Base-by-base conservation (phyloP, 768 basidiomycete genomes). In the Suillus placidus region DNA sequence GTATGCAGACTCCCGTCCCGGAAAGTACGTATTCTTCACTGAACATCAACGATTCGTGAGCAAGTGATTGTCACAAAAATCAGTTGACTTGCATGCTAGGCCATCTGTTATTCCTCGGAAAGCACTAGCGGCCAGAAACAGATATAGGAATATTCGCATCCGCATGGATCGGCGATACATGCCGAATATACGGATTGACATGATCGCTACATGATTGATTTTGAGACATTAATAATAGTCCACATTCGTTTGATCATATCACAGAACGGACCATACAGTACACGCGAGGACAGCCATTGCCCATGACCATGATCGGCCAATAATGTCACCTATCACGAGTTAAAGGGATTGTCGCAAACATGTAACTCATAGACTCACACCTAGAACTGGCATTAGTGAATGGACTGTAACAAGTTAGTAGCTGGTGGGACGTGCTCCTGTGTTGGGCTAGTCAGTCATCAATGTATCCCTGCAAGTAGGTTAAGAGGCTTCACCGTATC, bases 181-280 rank as follows among this genome's bases (percentile, higher is more conserved):
- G 16, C 23, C 57, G 23, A 58, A 40, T 40, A 58, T 38, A 18
- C 57, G 57, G 16, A 58, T 40, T 58, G 57, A 38, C 57, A 58
- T 58, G 37, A 58, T 30, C 14, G 37, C 57, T 58, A 18, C 23
- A 26, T 26, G 4, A n/a, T 40, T 26, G 57, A 18, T 40, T 40
- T 26, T 14, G n/a, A 57, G 4, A 23, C 35, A 40, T 58, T 6
- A 38, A 58, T 16, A 10, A 18, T 58, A 18, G 23, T 16, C 14
- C 23, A 30, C 23, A 18, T 18, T 26, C 37, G 40, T 18, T 26
- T 58, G 14, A 38, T 58, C 47, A 51, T 4, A 23, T 51, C 23
- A 40, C 30, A 16, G 37, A 18, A 58, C 57, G 23, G 2, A 58
- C 57, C 57, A 40, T 58, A 38, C 57, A 58, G 57, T 30, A 12